Evolutionary conservation across 306 rosid genomes (phyloP).

Genomic region (Cucumis hystrix): DNA sequence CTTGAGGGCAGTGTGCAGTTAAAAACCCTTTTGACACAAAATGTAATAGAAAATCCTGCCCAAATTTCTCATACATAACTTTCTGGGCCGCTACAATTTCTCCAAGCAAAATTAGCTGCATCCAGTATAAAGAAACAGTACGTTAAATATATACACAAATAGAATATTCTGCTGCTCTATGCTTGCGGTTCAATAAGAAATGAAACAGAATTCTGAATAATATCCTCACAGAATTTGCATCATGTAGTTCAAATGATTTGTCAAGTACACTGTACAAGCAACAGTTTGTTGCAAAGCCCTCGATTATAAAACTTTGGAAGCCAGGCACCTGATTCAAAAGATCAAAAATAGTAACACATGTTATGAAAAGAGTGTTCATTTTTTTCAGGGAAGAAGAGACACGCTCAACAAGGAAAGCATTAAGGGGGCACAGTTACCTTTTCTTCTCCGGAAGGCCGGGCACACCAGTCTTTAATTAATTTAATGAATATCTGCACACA

Average conservation of each 20-base stretch:
- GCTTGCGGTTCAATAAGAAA: not conserved
- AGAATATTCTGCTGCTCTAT: not conserved
- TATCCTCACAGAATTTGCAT: constrained; percentile 80
- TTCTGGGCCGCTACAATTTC: constrained; percentile 93
- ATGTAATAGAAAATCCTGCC: constrained; percentile 56
- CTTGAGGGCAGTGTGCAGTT: constrained; percentile 70
- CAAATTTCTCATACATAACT: constrained; percentile 90
- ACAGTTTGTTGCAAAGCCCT: constrained; percentile 76
- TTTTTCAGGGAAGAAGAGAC: not conserved
- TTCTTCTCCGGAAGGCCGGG: constrained; percentile 58
- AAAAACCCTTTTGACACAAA: constrained; percentile 45
- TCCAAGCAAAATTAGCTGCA: constrained; percentile 83
- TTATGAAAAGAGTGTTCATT: not conserved
- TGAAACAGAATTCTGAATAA: constrained; percentile 1
- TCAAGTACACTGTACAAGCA: constrained; percentile 88
- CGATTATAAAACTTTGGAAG: constrained; percentile 67
- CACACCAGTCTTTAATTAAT: constrained; percentile 87
- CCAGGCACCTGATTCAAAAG: constrained; percentile 61
- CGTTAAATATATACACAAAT: not conserved
- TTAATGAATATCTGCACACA: constrained; percentile 84
- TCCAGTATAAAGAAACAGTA: not conserved
- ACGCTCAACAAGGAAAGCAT: not conserved
- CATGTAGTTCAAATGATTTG: constrained; percentile 77
- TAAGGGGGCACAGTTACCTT: constrained; percentile 27
- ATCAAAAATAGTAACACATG: not conserved